A percentile compares a stretch with the other conserved stretches of the same genome.
Conservation (phyloP, 2,329 filamentous ascomycete genomes). For the Geosmithia flava region DNA sequence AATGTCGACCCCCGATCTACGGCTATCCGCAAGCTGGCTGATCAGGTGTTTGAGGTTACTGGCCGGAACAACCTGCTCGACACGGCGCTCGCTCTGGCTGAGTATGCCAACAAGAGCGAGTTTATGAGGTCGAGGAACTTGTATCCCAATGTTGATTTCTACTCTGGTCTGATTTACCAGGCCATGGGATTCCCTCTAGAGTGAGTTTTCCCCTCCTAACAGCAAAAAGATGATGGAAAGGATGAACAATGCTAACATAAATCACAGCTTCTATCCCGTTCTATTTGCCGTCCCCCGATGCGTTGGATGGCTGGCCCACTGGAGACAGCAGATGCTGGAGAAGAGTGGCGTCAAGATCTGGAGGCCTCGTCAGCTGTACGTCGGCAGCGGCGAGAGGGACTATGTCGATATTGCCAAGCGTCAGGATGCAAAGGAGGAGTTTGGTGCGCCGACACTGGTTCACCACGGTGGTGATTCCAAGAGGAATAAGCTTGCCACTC, state of each 20-base stretch:
- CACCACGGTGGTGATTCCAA: slow-evolving; percentile 28
- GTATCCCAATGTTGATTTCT: slow-evolving; percentile 40
- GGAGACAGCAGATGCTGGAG: slow-evolving; percentile 36
- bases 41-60: slow-evolving; percentile 35
- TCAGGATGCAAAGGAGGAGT: slow-evolving; percentile 15
- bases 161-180: slow-evolving; percentile 38
- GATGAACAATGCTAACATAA: slow-evolving; percentile 2
- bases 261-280: slow-evolving; percentile 31
- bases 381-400: slow-evolving; percentile 28
- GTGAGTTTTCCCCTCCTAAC: slow-evolving; percentile 7
- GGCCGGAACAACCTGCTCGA: slow-evolving; percentile 38
- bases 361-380: slow-evolving; percentile 33
- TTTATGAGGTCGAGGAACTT: slow-evolving; percentile 35
- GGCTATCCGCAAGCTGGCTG: slow-evolving; percentile 33
- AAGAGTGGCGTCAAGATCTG: slow-evolving; percentile 35
- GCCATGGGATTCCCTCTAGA: slow-evolving; percentile 40
- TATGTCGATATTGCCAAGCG: slow-evolving; percentile 26
- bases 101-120: slow-evolving; percentile 30
- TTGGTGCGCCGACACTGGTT: slow-evolving; percentile 22
- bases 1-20: slow-evolving; percentile 39
- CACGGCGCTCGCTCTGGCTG: slow-evolving; percentile 30
- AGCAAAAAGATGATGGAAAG: background rate
- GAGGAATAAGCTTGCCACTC: slow-evolving; percentile 25
- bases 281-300: slow-evolving; percentile 37
- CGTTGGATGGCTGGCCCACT: slow-evolving; percentile 38